Evolutionary conservation across 768 basidiomycete species (phyloP), one percentile per base, ranked within the genome.

Genomic region (Boletus patriciae): DNA sequence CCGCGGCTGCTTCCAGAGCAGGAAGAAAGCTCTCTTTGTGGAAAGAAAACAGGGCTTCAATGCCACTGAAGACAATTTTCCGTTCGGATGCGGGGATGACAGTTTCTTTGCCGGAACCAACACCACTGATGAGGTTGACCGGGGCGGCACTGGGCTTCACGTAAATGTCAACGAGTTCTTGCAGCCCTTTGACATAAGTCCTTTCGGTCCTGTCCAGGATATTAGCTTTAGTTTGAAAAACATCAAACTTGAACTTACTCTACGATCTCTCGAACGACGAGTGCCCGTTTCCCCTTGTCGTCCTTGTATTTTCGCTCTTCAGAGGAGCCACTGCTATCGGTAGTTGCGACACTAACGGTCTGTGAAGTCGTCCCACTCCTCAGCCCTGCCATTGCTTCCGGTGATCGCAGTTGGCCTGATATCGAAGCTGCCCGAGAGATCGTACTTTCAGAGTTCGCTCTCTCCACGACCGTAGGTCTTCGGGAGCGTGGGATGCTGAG

Each of bases 91-190:
- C 76, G 33, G 97, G 96, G 8, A 99, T 82, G 25, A 95, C 78
- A 0, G 91, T 91, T 55, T 98, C 96, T 68, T 87, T 89, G 59
- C 77, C 78, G 10, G 88, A 85, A 18, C 86, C 81, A 13, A 87
- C 86, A 51, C 84, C 83, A 44, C 87, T 83, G 33, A 90, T 79
- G 23, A 87, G 72, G 61, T 85, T 88, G 52, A 89, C 85, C 4
- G 87, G 79, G 25, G 82, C 82, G 11, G 83, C 78, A 6, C 89
- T 87, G 43, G 94, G 94, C 67, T 85, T 88, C 74, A 98, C 90
- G 68, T 98, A 99, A 49, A 99, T 96, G 56, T 93, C 90, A 48
- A 95, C 86, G 10, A 99, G 83, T 71, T 97, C 96, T 66, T 92
- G 87, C 33, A 99, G 75, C n/a, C 93, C 90, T 61, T 88, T 88